Evolutionary conservation across 2,329 filamentous ascomycete genomes (phyloP).

Genomic region (Diplocarpon mali): DNA sequence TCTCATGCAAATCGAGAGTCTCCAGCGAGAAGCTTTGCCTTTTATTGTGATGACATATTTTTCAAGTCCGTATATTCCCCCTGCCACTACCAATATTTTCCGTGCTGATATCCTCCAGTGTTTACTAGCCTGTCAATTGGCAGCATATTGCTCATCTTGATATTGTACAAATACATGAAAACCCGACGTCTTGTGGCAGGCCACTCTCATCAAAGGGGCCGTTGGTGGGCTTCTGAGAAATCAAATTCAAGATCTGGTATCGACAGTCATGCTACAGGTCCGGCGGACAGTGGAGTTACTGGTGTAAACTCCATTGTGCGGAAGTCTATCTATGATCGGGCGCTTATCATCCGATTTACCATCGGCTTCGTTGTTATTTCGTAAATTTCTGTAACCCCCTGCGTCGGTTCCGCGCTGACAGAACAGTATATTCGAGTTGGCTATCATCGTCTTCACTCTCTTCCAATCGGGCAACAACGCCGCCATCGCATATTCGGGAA

Average conservation of each 20-base stretch:
- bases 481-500: slow-evolving; percentile 19
- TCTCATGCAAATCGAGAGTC: slow-evolving; percentile 23
- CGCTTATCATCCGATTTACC: slow-evolving; percentile 35
- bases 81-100: neutral
- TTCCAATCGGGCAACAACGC: slow-evolving; percentile 26
- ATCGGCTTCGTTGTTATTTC: slow-evolving; percentile 33
- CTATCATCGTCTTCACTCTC: slow-evolving; percentile 31
- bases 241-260: slow-evolving; percentile 10
- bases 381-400: slow-evolving; percentile 10
- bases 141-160: slow-evolving; percentile 29
- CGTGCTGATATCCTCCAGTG: slow-evolving; percentile 26
- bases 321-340: slow-evolving; percentile 34
- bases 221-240: slow-evolving; percentile 20
- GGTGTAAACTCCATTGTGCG: slow-evolving; percentile 9
- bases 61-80: slow-evolving; percentile 27
- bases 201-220: slow-evolving; percentile 18
- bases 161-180: slow-evolving; percentile 32
- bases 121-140: slow-evolving; percentile 30
- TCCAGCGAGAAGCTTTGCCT: slow-evolving; percentile 22
- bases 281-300: slow-evolving; percentile 2
- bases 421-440: slow-evolving; percentile 29
- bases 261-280: neutral
- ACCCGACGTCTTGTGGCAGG: slow-evolving; percentile 29
- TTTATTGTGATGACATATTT: slow-evolving; percentile 31
- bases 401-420: slow-evolving; percentile 2